These are phyloP conservation scores for Pelargonium australe DNA, from an alignment of 441 rosid genomes.

Conservation along the genomic window DNA sequence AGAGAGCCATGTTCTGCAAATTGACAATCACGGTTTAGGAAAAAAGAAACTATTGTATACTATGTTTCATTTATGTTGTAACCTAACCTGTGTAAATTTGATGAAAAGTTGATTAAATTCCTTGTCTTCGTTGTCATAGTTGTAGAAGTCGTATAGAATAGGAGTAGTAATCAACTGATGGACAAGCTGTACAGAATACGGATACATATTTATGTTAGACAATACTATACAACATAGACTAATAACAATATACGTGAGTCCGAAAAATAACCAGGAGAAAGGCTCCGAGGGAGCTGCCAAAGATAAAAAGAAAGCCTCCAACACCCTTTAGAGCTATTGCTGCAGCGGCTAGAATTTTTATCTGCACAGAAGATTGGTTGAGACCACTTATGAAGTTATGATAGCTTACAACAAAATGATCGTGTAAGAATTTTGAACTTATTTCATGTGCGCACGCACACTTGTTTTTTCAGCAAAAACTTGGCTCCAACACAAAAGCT, in stretches of 20 bases:
- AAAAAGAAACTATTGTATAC: neutral
- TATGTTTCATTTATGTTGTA: neutral
- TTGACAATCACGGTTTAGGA: neutral
- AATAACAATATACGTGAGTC: neutral
- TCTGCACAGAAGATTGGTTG: slow-evolving; percentile 21
- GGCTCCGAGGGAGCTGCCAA: slow-evolving; percentile 41
- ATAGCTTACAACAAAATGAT: too few species aligned
- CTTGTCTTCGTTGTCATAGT: slow-evolving; percentile 26
- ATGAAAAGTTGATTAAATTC: slow-evolving; percentile 26
- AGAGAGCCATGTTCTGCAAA: slow-evolving; percentile 38
- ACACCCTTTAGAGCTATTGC: slow-evolving; percentile 33
- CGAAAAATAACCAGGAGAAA: slow-evolving; percentile 37
- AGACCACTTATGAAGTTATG: too few species aligned
- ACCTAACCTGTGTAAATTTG: slow-evolving; percentile 37
- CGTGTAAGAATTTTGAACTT: too few species aligned
- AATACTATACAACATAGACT: neutral
- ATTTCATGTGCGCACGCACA: too few species aligned
- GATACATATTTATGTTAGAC: neutral
- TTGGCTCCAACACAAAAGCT: too few species aligned
- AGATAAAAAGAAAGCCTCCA: slow-evolving; percentile 42
- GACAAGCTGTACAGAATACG: slow-evolving; percentile 25
- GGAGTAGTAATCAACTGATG: slow-evolving; percentile 33
- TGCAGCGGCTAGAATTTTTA: slow-evolving; percentile 26
- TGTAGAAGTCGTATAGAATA: slow-evolving; percentile 44
- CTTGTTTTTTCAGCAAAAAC: too few species aligned